Evolutionary conservation across 345 rosid species (phyloP).

Genomic region (Boechera retrofracta): DNA sequence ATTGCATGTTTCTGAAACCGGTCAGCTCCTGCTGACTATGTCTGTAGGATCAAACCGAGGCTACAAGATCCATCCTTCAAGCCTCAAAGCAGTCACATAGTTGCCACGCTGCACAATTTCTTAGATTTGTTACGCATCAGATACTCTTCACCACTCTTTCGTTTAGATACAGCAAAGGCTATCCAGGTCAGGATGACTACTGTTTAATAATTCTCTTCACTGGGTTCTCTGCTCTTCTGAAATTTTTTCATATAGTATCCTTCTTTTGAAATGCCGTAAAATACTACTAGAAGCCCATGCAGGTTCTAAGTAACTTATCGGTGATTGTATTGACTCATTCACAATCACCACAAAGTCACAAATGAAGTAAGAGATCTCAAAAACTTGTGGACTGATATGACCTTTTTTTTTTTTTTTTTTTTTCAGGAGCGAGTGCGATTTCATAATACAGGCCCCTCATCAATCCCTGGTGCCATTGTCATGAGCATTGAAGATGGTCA

Average conservation of each 20-base stretch:
- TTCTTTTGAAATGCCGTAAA: conserved; percentile 3
- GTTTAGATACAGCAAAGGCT: conserved; percentile 70
- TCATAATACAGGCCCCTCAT: conserved; percentile 76
- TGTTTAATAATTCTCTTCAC: neutral
- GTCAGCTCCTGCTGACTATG: conserved; percentile 9
- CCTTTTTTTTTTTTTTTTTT: neutral
- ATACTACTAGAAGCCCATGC: conserved; percentile 7
- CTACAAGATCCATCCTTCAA: conserved; percentile 85
- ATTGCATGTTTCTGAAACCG: conserved; percentile 20
- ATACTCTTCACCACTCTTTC: conserved; percentile 92
- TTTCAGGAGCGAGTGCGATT: conserved; percentile 70
- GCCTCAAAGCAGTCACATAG: conserved; percentile 74
- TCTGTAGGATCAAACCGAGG: conserved; percentile 80
- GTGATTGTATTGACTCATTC: conserved; percentile 23
- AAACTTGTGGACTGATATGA: conserved; percentile 1
- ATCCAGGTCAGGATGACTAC: conserved; percentile 66
- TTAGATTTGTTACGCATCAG: conserved; percentile 67
- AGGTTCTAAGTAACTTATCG: neutral
- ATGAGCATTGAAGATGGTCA: conserved; percentile 92
- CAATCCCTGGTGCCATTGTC: conserved; percentile 76
- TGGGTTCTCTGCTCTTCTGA: conserved; percentile 12
- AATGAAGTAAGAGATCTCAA: neutral
- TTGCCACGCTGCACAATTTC: conserved; percentile 75
- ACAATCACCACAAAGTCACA: conserved; percentile 12
- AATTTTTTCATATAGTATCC: neutral